phyloP scores from a whole-genome alignment of 805 yeast species.

The Jamesozyma gamospora region DNA sequence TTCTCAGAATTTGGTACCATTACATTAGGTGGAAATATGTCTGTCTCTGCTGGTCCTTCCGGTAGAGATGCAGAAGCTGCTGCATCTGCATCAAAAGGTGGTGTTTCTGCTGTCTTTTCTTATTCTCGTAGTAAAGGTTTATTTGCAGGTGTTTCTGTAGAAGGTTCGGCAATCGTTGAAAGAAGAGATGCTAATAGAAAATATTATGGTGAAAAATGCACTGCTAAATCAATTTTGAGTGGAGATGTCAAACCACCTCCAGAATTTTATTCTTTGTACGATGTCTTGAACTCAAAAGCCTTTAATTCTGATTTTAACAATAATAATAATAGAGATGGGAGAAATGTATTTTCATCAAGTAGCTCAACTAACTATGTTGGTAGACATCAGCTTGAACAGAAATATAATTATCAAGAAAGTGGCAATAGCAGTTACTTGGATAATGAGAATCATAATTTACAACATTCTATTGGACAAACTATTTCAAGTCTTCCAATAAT shows the following conservation, averaged over 20 bases:
- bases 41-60: slow-evolving; percentile 95
- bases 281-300: slow-evolving; percentile 76
- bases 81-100: slow-evolving; percentile 79
- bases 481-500: no score
- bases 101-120: slow-evolving; percentile 83
- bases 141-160: slow-evolving; percentile 94
- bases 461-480: no score
- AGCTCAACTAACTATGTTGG: no score
- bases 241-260: slow-evolving; percentile 89
- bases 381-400: no score
- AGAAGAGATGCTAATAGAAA: slow-evolving; percentile 95
- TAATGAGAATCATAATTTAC: no score
- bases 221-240: slow-evolving; percentile 69
- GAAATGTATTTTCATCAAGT: no score
- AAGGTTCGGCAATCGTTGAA: slow-evolving; percentile 93
- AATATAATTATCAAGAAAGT: no score
- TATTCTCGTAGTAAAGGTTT: slow-evolving; percentile 95
- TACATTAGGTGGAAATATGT: slow-evolving; percentile 89
- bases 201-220: slow-evolving; percentile 80
- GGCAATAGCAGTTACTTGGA: no score
- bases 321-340: no score
- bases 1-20: slow-evolving; percentile 91
- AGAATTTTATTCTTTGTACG: slow-evolving; percentile 74
- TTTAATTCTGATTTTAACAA: slow-evolving; percentile 62
- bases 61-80: slow-evolving; percentile 98